Conservation (phyloP, 148 eudicot species). For the Vaccinium vitisidaea region DNA sequence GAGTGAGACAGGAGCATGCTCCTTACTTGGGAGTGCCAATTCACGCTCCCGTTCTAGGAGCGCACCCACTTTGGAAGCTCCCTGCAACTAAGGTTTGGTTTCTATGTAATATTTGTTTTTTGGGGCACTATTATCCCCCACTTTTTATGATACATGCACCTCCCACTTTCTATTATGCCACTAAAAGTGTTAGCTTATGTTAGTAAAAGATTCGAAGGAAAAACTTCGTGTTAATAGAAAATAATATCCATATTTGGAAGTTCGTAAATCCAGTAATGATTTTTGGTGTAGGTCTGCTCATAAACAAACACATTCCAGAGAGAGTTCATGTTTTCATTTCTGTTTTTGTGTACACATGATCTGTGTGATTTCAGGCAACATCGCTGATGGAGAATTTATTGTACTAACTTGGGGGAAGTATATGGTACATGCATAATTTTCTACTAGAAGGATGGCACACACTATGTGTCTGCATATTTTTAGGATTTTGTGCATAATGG, state of each 20-base stretch:
- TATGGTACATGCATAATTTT: not conserved
- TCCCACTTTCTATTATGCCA: no score
- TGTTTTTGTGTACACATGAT: not conserved
- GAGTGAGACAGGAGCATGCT: no score
- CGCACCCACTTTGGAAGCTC: no score
- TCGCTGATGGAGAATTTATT: not conserved
- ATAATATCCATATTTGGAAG: not conserved
- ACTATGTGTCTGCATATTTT: not conserved
- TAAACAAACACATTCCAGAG: not conserved
- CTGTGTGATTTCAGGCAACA: not conserved
- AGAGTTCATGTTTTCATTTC: not conserved
- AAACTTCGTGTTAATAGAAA: not conserved
- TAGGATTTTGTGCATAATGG: no score
- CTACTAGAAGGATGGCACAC: not conserved
- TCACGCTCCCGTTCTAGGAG: no score
- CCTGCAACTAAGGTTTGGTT: no score
- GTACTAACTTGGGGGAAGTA: not conserved
- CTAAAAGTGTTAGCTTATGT: not conserved
- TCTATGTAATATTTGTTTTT: not conserved
- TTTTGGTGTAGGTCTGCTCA: not conserved
- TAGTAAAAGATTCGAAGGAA: not conserved
- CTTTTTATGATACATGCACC: no score
- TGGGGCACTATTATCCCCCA: not conserved
- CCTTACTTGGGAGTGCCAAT: no score
- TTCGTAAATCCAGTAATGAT: not conserved